Percentiles rank a stretch among this genome's conserved stretches.
These are phyloP conservation scores for Discostella stelligeroides DNA, from an alignment of 108 stramenopile species.

Conservation along the genomic window DNA sequence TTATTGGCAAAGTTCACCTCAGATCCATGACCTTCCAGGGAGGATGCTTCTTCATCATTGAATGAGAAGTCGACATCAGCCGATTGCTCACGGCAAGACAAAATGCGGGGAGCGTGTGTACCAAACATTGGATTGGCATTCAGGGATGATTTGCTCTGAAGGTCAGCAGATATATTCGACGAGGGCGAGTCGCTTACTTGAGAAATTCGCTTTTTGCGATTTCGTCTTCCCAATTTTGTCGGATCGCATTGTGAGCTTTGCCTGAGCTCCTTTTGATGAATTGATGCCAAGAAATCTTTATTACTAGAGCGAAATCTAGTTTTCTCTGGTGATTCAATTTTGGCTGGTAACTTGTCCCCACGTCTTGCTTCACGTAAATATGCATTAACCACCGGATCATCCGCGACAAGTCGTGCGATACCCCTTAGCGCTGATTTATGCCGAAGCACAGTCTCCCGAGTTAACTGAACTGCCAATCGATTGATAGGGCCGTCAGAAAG, in stretches of 20 bases:
- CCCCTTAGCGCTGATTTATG: constrained; percentile 37
- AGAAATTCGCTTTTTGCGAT: constrained; percentile 24
- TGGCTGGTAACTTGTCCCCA: background rate
- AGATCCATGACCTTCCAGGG: constrained; percentile 1
- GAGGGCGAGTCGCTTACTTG: constrained; percentile 8
- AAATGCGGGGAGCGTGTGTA: too few species aligned
- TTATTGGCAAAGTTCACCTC: constrained; percentile 21
- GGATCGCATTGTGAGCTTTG: constrained; percentile 25
- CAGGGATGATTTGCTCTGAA: too few species aligned
- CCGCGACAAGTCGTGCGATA: constrained; percentile 39
- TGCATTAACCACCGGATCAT: constrained; percentile 49
- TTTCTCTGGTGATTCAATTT: background rate
- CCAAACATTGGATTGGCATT: too few species aligned
- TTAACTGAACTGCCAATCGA: constrained; percentile 33
- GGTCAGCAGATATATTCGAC: background rate
- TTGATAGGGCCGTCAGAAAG: constrained; percentile 26
- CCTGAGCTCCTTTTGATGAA: constrained; percentile 1
- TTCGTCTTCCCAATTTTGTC: constrained; percentile 43
- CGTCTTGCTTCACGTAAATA: constrained; percentile 23
- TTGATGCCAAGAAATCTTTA: constrained; percentile 4
- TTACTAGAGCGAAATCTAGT: constrained; percentile 4
- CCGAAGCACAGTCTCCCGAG: constrained; percentile 31
- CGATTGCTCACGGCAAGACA: too few species aligned
- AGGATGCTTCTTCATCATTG: background rate
- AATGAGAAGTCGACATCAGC: background rate